These are phyloP conservation scores for Morella rubra DNA, from an alignment of 306 rosid genomes.

Conservation along the genomic window DNA sequence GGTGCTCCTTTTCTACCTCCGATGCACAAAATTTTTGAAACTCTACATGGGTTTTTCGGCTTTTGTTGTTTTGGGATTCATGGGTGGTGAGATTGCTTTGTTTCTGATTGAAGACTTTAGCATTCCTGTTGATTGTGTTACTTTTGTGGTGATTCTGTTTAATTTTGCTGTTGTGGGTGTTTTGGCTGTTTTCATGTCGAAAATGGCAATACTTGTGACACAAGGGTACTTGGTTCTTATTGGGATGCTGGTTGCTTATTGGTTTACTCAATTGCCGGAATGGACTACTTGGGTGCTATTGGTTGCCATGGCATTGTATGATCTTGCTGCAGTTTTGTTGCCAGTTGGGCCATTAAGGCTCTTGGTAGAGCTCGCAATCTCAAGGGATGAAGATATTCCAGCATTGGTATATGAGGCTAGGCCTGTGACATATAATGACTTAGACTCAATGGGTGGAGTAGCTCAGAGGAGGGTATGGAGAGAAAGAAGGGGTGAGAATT, in stretches of 20 bases:
- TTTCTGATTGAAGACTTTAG: conserved; percentile 50
- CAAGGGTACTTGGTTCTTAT: conserved; percentile 80
- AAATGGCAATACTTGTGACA: conserved; percentile 79
- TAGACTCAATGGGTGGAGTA: conserved; percentile 30
- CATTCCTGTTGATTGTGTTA: conserved; percentile 65
- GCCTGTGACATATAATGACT: conserved; percentile 54
- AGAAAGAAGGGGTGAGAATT: conserved; percentile 50
- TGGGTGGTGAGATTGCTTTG: conserved; percentile 68
- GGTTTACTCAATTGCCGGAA: conserved; percentile 92
- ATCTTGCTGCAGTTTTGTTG: conserved; percentile 84
- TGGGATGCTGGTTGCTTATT: conserved; percentile 90
- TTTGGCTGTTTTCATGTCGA: conserved; percentile 81
- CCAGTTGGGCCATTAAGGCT: conserved; percentile 86
- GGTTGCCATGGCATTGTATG: conserved; percentile 88
- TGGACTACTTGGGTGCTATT: conserved; percentile 95
- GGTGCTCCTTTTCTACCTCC: conserved; percentile 78
- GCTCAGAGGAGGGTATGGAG: conserved; percentile 79
- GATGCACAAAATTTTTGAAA: conserved; percentile 73
- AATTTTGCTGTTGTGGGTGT: conserved; percentile 93
- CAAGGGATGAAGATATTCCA: conserved; percentile 92
- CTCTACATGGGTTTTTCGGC: conserved; percentile 85
- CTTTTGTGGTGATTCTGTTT: conserved; percentile 55
- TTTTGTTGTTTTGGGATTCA: conserved; percentile 64
- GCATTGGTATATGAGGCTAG: conserved; percentile 96
- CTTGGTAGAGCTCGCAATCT: conserved; percentile 85